Evolutionary conservation across 345 rosid species (phyloP).

Genomic region (Dovyalis caffra): DNA sequence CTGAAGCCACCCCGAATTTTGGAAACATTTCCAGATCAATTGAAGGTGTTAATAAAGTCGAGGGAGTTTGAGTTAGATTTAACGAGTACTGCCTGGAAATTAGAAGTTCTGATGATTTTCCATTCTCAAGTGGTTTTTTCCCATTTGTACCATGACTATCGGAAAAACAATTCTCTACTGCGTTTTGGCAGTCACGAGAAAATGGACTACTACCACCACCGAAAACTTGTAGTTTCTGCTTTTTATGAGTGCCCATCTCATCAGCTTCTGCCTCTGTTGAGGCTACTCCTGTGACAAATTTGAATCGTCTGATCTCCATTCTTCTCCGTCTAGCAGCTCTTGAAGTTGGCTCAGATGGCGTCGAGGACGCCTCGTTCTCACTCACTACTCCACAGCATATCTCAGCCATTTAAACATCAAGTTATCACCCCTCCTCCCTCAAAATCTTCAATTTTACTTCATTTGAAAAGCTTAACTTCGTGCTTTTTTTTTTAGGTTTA

Average conservation of each 20-base stretch:
- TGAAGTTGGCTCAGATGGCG: slow-evolving; percentile 35
- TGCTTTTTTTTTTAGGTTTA: too few species aligned
- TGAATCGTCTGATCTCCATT: slow-evolving; percentile 60
- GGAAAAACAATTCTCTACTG: slow-evolving; percentile 9
- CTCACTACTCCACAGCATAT: slow-evolving; percentile 54
- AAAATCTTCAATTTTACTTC: background rate
- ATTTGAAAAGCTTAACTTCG: background rate
- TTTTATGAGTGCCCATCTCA: slow-evolving; percentile 21
- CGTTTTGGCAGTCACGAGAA: slow-evolving; percentile 24
- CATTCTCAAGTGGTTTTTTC: slow-evolving; percentile 4
- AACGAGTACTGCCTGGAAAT: slow-evolving; percentile 3
- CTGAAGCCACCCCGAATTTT: slow-evolving; percentile 66
- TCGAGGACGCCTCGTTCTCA: slow-evolving; percentile 31
- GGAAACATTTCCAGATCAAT: slow-evolving; percentile 22
- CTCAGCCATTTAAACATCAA: slow-evolving; percentile 46
- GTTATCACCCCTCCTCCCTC: background rate
- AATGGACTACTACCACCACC: slow-evolving; percentile 9
- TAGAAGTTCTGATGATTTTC: slow-evolving; percentile 5
- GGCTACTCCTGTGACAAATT: slow-evolving; percentile 35
- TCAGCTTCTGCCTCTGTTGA: background rate
- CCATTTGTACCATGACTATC: background rate
- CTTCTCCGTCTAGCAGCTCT: slow-evolving; percentile 60
- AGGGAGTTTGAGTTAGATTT: background rate
- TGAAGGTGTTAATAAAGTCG: background rate
- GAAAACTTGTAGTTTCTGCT: slow-evolving; percentile 37